phyloP scores from a whole-genome alignment of 2,329 filamentous ascomycete genomes.

The Neopestalotiopsis clavispora region DNA sequence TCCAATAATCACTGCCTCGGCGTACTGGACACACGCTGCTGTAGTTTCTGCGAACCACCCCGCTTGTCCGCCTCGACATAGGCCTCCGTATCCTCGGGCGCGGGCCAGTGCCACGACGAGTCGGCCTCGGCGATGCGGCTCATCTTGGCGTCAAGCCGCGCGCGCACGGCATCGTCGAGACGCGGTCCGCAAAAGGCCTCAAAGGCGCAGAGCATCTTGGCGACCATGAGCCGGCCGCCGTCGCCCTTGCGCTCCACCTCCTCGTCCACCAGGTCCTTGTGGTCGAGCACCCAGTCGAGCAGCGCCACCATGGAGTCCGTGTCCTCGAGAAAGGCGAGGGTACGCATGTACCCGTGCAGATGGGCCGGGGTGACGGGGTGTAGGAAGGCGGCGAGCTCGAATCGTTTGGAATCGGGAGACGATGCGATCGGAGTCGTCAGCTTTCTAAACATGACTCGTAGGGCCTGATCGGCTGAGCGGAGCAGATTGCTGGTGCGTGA shows the following conservation, averaged over 20 bases:
- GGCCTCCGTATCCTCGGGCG: slow-evolving; percentile 30
- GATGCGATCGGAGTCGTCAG: slow-evolving; percentile 32
- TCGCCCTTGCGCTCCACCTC: slow-evolving; percentile 36
- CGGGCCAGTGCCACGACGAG: slow-evolving; percentile 35
- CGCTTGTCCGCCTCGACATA: slow-evolving; percentile 29
- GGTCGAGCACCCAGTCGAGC: slow-evolving; percentile 61
- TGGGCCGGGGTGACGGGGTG: slow-evolving; percentile 50
- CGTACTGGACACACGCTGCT: slow-evolving; percentile 21
- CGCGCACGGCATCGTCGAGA: slow-evolving; percentile 35
- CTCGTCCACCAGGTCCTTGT: slow-evolving; percentile 43
- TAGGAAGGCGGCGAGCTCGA: slow-evolving; percentile 27
- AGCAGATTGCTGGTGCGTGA: slow-evolving; percentile 8
- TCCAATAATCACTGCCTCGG: slow-evolving; percentile 2
- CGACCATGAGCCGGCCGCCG: slow-evolving; percentile 33
- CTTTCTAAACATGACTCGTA: slow-evolving; percentile 24
- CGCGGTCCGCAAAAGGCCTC: slow-evolving; percentile 51
- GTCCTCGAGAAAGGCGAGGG: slow-evolving; percentile 66
- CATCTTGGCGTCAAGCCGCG: slow-evolving; percentile 26
- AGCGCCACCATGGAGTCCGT: slow-evolving; percentile 60
- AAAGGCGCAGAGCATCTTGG: slow-evolving; percentile 50
- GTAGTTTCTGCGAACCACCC: slow-evolving; percentile 26
- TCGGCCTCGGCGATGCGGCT: slow-evolving; percentile 19
- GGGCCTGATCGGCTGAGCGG: neutral
- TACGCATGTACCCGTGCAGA: slow-evolving; percentile 66
- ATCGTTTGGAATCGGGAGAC: neutral